These are phyloP conservation scores for Tremellales sp. DNA, from an alignment of 1,284 basidiomycete species.

Conservation along the genomic window DNA sequence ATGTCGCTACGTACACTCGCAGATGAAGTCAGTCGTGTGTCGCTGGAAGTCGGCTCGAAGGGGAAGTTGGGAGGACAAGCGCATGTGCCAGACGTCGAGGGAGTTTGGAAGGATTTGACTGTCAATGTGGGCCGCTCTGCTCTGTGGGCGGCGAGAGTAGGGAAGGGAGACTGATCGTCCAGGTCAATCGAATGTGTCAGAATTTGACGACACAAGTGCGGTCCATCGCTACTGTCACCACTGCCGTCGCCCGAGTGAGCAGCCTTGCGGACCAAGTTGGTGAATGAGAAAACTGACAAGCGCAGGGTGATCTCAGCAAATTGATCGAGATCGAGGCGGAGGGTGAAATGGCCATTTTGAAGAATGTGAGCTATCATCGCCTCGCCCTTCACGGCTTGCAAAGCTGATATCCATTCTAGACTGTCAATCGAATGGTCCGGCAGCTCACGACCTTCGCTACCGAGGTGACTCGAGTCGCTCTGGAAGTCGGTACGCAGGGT, in stretches of 20 bases:
- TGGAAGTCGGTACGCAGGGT: conserved; percentile 87
- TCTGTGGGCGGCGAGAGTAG: conserved; percentile 2
- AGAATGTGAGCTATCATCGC: conserved; percentile 52
- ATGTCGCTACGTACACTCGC: conserved; percentile 82
- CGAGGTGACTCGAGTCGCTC: conserved; percentile 90
- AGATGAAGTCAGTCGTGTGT: conserved; percentile 93
- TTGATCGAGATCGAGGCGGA: conserved; percentile 68
- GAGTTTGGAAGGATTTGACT: conserved; percentile 90
- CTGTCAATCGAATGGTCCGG: conserved; percentile 70
- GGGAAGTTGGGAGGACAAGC: conserved; percentile 87
- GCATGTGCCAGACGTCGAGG: conserved; percentile 87
- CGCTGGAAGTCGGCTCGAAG: conserved; percentile 84
- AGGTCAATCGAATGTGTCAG: conserved; percentile 91
- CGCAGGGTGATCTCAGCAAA: conserved; percentile 51
- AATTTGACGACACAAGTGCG: conserved; percentile 92
- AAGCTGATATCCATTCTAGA: conserved; percentile 18
- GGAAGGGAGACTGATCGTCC: conserved; percentile 25
- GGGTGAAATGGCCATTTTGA: conserved; percentile 83
- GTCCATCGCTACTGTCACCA: conserved; percentile 85
- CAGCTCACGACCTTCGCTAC: conserved; percentile 86
- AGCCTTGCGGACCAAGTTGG: conserved; percentile 3
- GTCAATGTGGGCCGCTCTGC: conserved; percentile 61
- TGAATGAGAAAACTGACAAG: conserved; percentile 7
- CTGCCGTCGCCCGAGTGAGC: conserved; percentile 66
- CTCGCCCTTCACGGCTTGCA: not conserved